Percentiles rank a stretch among this genome's conserved stretches.
These are phyloP conservation scores for Xylaria sp. DNA, from an alignment of 2,329 filamentous ascomycete genomes.

Conservation along the genomic window DNA sequence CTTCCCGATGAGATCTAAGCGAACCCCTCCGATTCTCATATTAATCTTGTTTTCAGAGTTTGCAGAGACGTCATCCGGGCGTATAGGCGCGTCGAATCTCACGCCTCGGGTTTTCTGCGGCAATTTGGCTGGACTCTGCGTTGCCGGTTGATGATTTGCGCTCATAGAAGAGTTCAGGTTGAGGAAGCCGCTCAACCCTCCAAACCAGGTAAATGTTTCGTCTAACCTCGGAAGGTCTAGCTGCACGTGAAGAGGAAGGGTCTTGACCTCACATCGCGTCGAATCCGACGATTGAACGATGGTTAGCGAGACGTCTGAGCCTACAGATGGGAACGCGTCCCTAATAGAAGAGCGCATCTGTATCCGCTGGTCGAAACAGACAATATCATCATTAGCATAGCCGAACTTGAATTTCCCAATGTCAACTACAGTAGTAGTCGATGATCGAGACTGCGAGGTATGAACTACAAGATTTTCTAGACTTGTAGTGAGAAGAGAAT, in stretches of 20 bases:
- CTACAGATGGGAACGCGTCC: constrained; percentile 67
- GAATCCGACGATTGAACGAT: constrained; percentile 58
- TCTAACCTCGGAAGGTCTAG: constrained; percentile 85
- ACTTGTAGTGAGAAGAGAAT: constrained; percentile 64
- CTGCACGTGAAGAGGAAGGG: constrained; percentile 79
- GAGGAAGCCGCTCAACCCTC: constrained; percentile 89
- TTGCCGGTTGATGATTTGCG: constrained; percentile 70
- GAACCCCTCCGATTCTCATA: constrained; percentile 78
- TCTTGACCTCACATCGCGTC: constrained; percentile 72
- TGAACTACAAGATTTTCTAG: constrained; percentile 58
- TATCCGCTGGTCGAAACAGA: constrained; percentile 69
- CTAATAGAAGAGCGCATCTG: constrained; percentile 69
- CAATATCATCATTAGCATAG: constrained; percentile 70
- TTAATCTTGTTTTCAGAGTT: constrained; percentile 75
- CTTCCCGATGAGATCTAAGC: constrained; percentile 80
- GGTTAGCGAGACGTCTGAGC: constrained; percentile 68
- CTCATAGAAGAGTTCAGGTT: constrained; percentile 88
- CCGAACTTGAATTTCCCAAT: constrained; percentile 71
- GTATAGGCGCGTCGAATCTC: constrained; percentile 66
- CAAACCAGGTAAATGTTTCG: constrained; percentile 88
- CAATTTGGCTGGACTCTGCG: constrained; percentile 52
- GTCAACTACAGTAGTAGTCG: constrained; percentile 55
- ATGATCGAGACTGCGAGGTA: constrained; percentile 45
- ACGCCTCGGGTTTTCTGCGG: constrained; percentile 65
- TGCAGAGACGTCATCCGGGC: constrained; percentile 60